Percentiles rank a stretch among this genome's conserved stretches.
Evolutionary conservation across 73 alveolate genomes (phyloP).

Genomic region (Paramecium tetraurelia): DNA sequence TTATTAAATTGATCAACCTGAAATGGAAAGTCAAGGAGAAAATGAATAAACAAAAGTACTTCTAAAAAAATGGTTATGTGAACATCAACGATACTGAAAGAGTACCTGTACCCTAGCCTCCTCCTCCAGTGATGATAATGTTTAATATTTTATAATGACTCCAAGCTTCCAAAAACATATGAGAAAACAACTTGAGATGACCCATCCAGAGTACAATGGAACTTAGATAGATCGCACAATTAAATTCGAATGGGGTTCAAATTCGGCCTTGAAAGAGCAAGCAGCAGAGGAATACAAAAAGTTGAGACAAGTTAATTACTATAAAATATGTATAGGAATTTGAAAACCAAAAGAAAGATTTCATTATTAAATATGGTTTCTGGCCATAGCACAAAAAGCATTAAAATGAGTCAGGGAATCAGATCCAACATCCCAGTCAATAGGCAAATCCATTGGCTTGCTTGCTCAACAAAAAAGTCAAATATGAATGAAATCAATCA

Average conservation of each 20-base stretch:
- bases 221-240: neutral
- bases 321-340: neutral
- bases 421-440: neutral
- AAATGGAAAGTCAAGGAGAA: neutral
- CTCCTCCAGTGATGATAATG: neutral
- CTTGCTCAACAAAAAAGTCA: neutral
- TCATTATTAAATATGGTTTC: neutral
- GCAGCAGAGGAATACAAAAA: neutral
- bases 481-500: neutral
- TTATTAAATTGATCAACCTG: neutral
- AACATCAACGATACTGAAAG: neutral
- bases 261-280: neutral
- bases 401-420: neutral
- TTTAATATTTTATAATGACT: neutral
- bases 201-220: constrained; percentile 8
- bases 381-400: neutral
- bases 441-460: neutral
- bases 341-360: constrained; percentile 6
- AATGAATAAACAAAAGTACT: neutral
- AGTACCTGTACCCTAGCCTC: constrained; percentile 11
- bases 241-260: neutral
- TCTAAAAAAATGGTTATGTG: neutral
- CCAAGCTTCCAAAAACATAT: neutral
- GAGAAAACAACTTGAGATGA: neutral
- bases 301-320: neutral